Evolutionary conservation across 768 basidiomycete genomes (phyloP), one percentile per base, ranked within the genome.

Genomic region (Naematelia encephala): DNA sequence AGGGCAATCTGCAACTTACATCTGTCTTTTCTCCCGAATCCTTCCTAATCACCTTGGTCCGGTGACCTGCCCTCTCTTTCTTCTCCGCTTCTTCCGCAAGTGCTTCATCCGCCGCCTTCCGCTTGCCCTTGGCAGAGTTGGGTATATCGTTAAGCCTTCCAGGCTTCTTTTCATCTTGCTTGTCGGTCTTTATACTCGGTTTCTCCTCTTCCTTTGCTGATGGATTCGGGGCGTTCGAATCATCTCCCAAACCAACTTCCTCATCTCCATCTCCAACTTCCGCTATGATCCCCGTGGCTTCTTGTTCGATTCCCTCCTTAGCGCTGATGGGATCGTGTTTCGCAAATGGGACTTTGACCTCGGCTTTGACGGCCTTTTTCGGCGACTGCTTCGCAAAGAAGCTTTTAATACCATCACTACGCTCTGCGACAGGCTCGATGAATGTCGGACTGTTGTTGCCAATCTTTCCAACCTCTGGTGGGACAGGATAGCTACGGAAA

Each of bases 391-490:
- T 75, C 34, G 64, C 65, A 63, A 79, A 79, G 66, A 79, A 76
- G 19, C 68, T 67, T 28, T 77, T 73, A 54, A 79, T 94, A 5
- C 92, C 91, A 67, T 93, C 92, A 68, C 87, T 87, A 21, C 92
- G 84, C 47, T 82, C 80, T 8, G 85, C 79, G 19, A 96, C 78
- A 0, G 93, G 91, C 66, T 90, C 82, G 54, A 96, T 85, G 74
- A 89, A 96, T 0, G 85, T 82, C 0, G 88, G 78, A 1, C 88
- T 91, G 69, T 98, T 88, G 5, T 80, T 85, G 5, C 90, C 90
- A 2, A 97, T 88, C 77, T 88, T 93, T 0, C 92, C 93, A 0
- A 96, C 86, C 79, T 96, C 93, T 64, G 84, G 84, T 0, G 90
- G 90, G 0, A 96, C 93, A 57, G 84, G 84, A 71, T 93, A 96